A percentile compares a stretch with the other conserved stretches of the same genome.
Evolutionary conservation across 2,329 filamentous ascomycete species (phyloP).

Genomic region (Gaeumannomyces sp.): DNA sequence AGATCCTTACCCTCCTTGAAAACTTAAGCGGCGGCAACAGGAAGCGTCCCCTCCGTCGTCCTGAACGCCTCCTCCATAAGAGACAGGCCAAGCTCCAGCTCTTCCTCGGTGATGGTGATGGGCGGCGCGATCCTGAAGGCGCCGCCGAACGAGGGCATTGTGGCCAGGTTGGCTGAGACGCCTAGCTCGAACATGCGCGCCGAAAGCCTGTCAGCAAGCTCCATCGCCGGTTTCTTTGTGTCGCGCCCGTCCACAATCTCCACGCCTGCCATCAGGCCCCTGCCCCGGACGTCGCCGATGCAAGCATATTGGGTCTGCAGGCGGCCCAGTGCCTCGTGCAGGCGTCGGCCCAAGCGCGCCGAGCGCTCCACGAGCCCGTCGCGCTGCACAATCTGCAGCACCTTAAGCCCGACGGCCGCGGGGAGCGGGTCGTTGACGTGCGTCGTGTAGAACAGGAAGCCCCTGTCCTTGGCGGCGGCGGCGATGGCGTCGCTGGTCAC

Average conservation of each 20-base stretch:
- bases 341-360: constrained; percentile 33
- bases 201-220: constrained; percentile 38
- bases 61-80: constrained; percentile 53
- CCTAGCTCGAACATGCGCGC: constrained; percentile 33
- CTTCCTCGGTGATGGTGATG: constrained; percentile 46
- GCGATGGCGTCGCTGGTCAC: constrained; percentile 49
- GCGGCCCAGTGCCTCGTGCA: constrained; percentile 39
- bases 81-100: constrained; percentile 43
- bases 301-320: constrained; percentile 49
- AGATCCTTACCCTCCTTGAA: background rate
- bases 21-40: background rate
- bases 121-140: constrained; percentile 55
- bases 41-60: constrained; percentile 7
- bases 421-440: constrained; percentile 58
- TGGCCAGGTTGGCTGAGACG: constrained; percentile 51
- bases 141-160: constrained; percentile 47
- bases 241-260: constrained; percentile 48
- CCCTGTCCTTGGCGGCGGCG: constrained; percentile 36
- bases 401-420: constrained; percentile 54
- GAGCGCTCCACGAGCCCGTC: constrained; percentile 45
- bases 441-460: constrained; percentile 54
- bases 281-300: constrained; percentile 55
- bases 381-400: constrained; percentile 53
- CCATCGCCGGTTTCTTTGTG: constrained; percentile 36
- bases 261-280: constrained; percentile 51